Base-by-base conservation (phyloP, 2,329 filamentous ascomycete genomes). In the Cryphonectria naterciae region DNA sequence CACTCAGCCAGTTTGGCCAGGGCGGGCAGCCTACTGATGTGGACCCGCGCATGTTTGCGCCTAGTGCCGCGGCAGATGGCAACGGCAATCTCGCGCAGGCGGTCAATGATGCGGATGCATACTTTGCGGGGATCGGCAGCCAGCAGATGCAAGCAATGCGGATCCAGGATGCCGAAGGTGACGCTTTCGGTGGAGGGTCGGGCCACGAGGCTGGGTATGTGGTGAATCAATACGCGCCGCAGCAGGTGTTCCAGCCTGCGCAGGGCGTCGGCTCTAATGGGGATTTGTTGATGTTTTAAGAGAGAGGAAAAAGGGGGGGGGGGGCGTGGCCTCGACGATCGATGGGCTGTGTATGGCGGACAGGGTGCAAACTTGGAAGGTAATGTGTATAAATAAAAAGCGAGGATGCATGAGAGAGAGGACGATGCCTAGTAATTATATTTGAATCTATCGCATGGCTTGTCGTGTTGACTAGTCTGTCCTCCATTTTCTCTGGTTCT, bases 81-180 rank as follows among this genome's bases (percentile, higher is more conserved):
- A 74, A 76, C 46, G 72, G 74, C 7, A 87, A 91, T 77, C 85
- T 94, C 70, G 86, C 89, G 4, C 88, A 90, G 37, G 94, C 94
- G 1, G 90, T 97, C 49, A 92, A 87, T 77, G 94, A 96, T 68
- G 95, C 95, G 13, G 95, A 98, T 77, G 89, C 91, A 22, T 98
- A 97, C 81, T 98, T 98, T 81, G 91, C 92, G 22, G 92, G 90
- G 61, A 85, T 94, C n/a, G 90, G 91, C 1, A 88, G 84, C 71
- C 88, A 91, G 79, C 91, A 93, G 78, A 92, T 94, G 91, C 89
- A 88, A 5, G 86, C 88, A 22, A 89, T 95, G 88, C 86, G 87
- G 70, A 85, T 94, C 70, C 87, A 89, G 75, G 88, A 91, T 63
- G 84, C 86, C 69, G 71, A 73, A 17, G 84, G 89, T 62, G 91